Percentiles rank a stretch among this genome's conserved stretches.
Evolutionary conservation across 2,329 filamentous ascomycete species (phyloP).

Genomic region (Westerdykella aurantiaca): DNA sequence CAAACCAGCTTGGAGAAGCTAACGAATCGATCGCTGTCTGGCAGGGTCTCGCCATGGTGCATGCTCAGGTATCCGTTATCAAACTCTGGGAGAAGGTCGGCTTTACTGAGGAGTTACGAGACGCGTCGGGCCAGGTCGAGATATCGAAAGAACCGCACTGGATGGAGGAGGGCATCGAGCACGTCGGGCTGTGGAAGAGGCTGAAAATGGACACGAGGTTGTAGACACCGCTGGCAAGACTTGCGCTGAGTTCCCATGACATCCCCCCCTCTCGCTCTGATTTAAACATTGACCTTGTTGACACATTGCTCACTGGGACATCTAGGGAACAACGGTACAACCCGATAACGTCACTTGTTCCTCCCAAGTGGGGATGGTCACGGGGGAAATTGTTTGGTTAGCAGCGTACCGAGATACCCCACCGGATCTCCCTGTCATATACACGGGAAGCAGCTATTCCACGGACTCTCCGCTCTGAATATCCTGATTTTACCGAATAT

Average conservation of each 20-base stretch:
- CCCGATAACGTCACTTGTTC: too few relatives aligned
- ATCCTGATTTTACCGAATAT: too few relatives aligned
- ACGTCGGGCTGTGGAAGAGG: conserved; percentile 75
- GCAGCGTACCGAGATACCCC: too few relatives aligned
- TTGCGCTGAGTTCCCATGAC: neutral
- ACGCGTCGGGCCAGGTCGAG: conserved; percentile 39
- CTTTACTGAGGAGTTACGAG: conserved; percentile 70
- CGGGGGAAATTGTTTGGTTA: too few relatives aligned
- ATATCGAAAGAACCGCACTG: conserved; percentile 46
- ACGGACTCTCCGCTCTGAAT: too few relatives aligned
- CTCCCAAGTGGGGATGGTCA: too few relatives aligned
- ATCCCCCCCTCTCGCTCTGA: neutral
- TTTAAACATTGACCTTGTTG: too few relatives aligned
- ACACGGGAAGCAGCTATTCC: too few relatives aligned
- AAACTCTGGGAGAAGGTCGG: conserved; percentile 65
- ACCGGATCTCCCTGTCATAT: too few relatives aligned
- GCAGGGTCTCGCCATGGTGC: conserved; percentile 70
- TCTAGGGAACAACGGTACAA: too few relatives aligned
- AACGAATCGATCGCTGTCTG: conserved; percentile 48
- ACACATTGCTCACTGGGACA: too few relatives aligned
- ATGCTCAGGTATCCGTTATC: conserved; percentile 66
- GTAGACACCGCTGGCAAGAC: conserved; percentile 4
- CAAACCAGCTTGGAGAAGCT: conserved; percentile 41
- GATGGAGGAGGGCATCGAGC: conserved; percentile 77
- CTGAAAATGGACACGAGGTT: conserved; percentile 33